These are phyloP conservation scores for Hymenoscyphus occultus DNA, from an alignment of 2,329 filamentous ascomycete genomes.

Conservation along the genomic window DNA sequence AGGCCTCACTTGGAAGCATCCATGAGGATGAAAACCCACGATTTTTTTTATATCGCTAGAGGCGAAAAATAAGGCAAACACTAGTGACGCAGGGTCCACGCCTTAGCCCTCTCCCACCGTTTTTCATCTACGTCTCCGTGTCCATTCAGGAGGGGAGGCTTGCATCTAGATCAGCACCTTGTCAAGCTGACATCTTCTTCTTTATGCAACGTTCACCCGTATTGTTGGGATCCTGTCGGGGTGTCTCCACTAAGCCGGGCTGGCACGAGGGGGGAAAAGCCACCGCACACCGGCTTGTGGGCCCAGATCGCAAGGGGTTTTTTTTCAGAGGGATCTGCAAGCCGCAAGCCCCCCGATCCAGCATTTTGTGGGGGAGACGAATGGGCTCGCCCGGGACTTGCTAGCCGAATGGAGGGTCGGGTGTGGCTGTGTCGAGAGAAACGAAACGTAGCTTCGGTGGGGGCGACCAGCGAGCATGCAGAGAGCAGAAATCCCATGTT, in stretches of 20 bases:
- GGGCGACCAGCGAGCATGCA: background rate
- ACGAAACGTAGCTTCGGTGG: background rate
- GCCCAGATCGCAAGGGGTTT: too few species aligned
- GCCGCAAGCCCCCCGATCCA: too few species aligned
- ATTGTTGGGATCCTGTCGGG: too few species aligned
- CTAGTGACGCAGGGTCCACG: conserved; percentile 3
- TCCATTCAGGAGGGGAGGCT: background rate
- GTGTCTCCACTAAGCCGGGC: too few species aligned
- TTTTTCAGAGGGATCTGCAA: too few species aligned
- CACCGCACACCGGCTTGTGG: too few species aligned
- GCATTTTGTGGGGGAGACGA: too few species aligned
- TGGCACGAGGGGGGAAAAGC: too few species aligned
- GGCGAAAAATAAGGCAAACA: conserved; percentile 2
- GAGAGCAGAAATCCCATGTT: background rate
- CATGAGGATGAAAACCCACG: background rate
- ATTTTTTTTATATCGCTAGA: background rate
- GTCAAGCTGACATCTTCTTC: background rate
- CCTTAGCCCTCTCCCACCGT: background rate
- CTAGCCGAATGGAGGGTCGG: background rate
- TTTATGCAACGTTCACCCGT: background rate
- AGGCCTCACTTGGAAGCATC: background rate
- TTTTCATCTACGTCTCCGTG: background rate
- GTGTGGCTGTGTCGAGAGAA: background rate
- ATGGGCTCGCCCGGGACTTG: too few species aligned
- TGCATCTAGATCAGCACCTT: background rate